These are phyloP conservation scores for Ordospora colligata DNA, from an alignment of 371 early-diverging fungal genomes.

Conservation along the genomic window DNA sequence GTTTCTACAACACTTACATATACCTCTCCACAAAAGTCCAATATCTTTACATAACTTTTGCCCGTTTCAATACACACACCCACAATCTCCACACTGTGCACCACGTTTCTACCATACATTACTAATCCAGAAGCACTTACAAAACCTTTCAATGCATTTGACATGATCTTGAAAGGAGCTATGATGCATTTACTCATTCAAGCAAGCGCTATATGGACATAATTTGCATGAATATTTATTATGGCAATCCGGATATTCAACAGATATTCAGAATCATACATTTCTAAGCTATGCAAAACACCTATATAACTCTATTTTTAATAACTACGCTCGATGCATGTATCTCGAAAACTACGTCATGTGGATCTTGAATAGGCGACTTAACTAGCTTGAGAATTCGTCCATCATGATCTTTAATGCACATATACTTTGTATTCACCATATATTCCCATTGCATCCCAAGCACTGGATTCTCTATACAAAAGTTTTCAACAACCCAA, in stretches of 20 bases:
- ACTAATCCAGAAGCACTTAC: background rate
- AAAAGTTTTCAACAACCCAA: background rate
- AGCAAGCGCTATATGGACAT: background rate
- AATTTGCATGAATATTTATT: background rate
- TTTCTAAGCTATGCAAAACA: too few species aligned
- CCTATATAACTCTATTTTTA: background rate
- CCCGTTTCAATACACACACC: background rate
- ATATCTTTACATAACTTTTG: background rate
- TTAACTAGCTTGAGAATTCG: background rate
- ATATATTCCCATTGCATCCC: slow-evolving; percentile 29
- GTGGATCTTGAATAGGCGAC: background rate
- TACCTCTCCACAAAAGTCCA: slow-evolving; percentile 28
- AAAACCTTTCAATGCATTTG: background rate
- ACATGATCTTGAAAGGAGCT: background rate
- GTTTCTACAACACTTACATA: background rate
- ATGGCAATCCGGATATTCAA: too few species aligned
- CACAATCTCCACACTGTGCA: background rate
- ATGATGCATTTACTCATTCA: background rate
- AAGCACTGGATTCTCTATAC: slow-evolving; percentile 5
- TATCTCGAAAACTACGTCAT: background rate
- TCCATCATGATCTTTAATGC: background rate
- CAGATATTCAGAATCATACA: too few species aligned
- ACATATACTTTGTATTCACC: slow-evolving; percentile 21
- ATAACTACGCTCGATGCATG: background rate
- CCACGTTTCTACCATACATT: background rate